A percentile compares a stretch with the other conserved stretches of the same genome.
Conservation (phyloP, 495 filamentous ascomycete genomes). For the Penicillium flavigenum region DNA sequence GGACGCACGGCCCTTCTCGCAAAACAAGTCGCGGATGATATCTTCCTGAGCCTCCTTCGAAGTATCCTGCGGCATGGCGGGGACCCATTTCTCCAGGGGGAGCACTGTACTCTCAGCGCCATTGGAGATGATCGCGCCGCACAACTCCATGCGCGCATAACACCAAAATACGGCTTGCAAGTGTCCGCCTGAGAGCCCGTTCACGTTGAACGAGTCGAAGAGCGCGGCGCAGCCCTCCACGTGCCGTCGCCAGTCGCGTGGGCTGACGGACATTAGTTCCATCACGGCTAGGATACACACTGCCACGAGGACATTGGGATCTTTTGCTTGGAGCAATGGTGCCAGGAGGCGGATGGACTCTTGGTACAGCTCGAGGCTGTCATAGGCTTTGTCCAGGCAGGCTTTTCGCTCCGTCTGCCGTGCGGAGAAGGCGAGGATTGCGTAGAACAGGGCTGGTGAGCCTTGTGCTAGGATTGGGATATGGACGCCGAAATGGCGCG, state of each 20-base stretch:
- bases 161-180: slow-evolving; percentile 46
- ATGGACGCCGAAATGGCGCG: slow-evolving; percentile 34
- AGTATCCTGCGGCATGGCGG: slow-evolving; percentile 20
- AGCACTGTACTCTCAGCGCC: slow-evolving; percentile 39
- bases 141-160: slow-evolving; percentile 45
- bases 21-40: slow-evolving; percentile 27
- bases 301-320: slow-evolving; percentile 35
- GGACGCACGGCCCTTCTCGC: slow-evolving; percentile 20
- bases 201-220: slow-evolving; percentile 35
- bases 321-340: slow-evolving; percentile 32
- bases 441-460: slow-evolving; percentile 36
- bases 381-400: slow-evolving; percentile 31
- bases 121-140: slow-evolving; percentile 41
- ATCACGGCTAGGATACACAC: slow-evolving; percentile 35
- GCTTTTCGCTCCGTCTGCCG: slow-evolving; percentile 38
- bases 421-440: slow-evolving; percentile 39
- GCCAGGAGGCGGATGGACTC: slow-evolving; percentile 35
- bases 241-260: slow-evolving; percentile 41
- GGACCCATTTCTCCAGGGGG: slow-evolving; percentile 34
- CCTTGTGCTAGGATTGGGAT: slow-evolving; percentile 34
- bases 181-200: slow-evolving; percentile 37
- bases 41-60: slow-evolving; percentile 18
- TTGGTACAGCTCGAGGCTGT: slow-evolving; percentile 41
- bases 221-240: slow-evolving; percentile 44
- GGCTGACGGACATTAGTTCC: slow-evolving; percentile 45